Percentiles rank a stretch among this genome's conserved stretches.
Evolutionary conservation across 495 filamentous ascomycete genomes (phyloP).

Genomic region (Lichenothelia convexa): DNA sequence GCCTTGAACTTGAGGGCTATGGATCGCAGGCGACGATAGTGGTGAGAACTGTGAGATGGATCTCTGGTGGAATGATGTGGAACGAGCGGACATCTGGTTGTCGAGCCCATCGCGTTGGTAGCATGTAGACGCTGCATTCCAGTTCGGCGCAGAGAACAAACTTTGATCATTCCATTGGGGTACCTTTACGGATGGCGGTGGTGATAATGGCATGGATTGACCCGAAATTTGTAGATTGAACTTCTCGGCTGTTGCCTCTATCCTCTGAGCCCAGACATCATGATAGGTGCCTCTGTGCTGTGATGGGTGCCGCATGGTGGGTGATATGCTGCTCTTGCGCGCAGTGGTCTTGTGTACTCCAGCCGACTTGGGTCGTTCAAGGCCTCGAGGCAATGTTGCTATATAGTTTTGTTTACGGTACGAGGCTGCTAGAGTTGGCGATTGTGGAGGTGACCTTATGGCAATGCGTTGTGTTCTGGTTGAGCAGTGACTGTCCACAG

Average conservation of each 20-base stretch:
- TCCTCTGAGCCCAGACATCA: slow-evolving; percentile 15
- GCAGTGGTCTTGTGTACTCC: slow-evolving; percentile 4
- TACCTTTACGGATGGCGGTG: slow-evolving; percentile 14
- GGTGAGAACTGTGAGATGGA: too few relatives aligned
- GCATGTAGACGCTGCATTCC: neutral
- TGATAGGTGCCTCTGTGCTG: slow-evolving; percentile 13
- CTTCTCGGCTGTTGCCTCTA: slow-evolving; percentile 11
- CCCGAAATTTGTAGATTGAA: slow-evolving; percentile 13
- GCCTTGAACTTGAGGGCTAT: too few relatives aligned
- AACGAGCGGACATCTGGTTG: slow-evolving; percentile 14
- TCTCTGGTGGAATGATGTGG: slow-evolving; percentile 10
- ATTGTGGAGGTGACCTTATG: too few relatives aligned
- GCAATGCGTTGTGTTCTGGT: too few relatives aligned
- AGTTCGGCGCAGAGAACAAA: neutral
- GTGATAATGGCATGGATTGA: slow-evolving; percentile 10
- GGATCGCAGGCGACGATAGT: too few relatives aligned
- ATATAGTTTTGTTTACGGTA: too few relatives aligned
- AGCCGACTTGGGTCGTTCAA: neutral
- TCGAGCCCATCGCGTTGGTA: slow-evolving; percentile 4
- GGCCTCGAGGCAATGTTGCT: too few relatives aligned
- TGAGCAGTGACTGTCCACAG: too few relatives aligned
- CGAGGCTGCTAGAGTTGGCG: too few relatives aligned
- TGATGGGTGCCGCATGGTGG: slow-evolving; percentile 21
- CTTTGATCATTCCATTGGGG: slow-evolving; percentile 1
- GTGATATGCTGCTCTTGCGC: slow-evolving; percentile 13